phyloP scores from a whole-genome alignment of 2,329 filamentous ascomycete genomes.

The Fusarium sp. region DNA sequence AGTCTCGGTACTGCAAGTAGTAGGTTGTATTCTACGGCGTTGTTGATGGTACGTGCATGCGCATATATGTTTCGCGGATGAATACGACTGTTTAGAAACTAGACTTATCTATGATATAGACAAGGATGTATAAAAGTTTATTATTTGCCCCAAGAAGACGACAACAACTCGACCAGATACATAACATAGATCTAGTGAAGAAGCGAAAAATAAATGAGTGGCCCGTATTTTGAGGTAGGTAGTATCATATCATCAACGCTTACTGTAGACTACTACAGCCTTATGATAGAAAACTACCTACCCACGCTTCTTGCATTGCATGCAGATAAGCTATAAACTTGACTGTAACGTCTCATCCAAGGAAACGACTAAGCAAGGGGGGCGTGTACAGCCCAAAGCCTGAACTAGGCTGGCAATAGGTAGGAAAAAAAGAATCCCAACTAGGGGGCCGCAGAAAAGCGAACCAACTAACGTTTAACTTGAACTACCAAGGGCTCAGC shows the following conservation, averaged over 20 bases:
- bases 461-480: slow-evolving; percentile 31
- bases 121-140: slow-evolving; percentile 11
- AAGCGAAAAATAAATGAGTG: not conserved
- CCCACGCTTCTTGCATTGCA: slow-evolving; percentile 6
- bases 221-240: not conserved
- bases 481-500: slow-evolving; percentile 13
- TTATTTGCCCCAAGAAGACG: not conserved
- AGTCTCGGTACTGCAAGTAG: not conserved
- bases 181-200: not conserved
- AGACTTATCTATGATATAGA: slow-evolving; percentile 22
- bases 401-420: slow-evolving; percentile 3
- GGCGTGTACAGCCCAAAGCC: slow-evolving; percentile 25
- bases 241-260: not conserved
- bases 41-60: slow-evolving; percentile 23
- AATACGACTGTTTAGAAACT: slow-evolving; percentile 14
- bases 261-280: slow-evolving; percentile 10
- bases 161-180: not conserved
- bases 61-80: slow-evolving; percentile 21
- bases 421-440: slow-evolving; percentile 9
- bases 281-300: slow-evolving; percentile 2
- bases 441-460: slow-evolving; percentile 20
- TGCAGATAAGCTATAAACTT: slow-evolving; percentile 23
- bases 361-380: slow-evolving; percentile 33
- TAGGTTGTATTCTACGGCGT: slow-evolving; percentile 36
- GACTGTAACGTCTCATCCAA: slow-evolving; percentile 24